Evolutionary conservation across 1,139 yeast genomes (phyloP), one percentile per base, ranked within the genome.

Genomic region (Lodderomyces oxycetoniae): DNA sequence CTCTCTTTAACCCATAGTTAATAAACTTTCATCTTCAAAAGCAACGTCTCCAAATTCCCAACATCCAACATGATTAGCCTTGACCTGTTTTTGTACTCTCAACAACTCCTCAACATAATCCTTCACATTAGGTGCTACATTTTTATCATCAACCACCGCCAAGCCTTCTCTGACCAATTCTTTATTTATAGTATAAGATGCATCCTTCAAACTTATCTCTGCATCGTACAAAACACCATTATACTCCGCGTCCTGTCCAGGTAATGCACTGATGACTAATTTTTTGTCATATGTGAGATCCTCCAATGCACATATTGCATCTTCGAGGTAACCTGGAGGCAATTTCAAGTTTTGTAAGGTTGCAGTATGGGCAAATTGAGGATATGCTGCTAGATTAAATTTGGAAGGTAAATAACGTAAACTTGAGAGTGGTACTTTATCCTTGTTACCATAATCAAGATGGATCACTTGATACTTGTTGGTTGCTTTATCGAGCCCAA

Each of bases 41-140:
- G 81, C 69, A 33, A 82, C 74, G 51, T 83, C 91, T 34, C 94
- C 94, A 48, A 77, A 80, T 56, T 81, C 81, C 93, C 93, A 84
- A 50, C 87, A 81, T 8, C 93, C 93, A 27, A 62, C 54, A 41
- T 77, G 82, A 27, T 55, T 59, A 7, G 57, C 41, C 52, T 69
- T 76, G 21, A 91, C 91, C 12, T 45, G 37, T 25, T 48, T 44
- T 52, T 77, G 78, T 8, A 59, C 66, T 27, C 51, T 48, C 39
- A 69, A 50, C 31, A 80, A 54, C 28, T 58, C 69, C 16, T 55
- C 53, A 40, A 66, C 65, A 32, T 61, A 57, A 25, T 56, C 59
- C 34, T 58, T 59, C 35, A 65, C 60, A 7, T 62, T 49, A 4
- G 56, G 56, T 24, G 65, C 68, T 11, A 60, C 54, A 2, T 23